A percentile compares a stretch with the other conserved stretches of the same genome.
Conservation (phyloP, 2,329 filamentous ascomycete genomes). For the Scleromitrula shiraiana region DNA sequence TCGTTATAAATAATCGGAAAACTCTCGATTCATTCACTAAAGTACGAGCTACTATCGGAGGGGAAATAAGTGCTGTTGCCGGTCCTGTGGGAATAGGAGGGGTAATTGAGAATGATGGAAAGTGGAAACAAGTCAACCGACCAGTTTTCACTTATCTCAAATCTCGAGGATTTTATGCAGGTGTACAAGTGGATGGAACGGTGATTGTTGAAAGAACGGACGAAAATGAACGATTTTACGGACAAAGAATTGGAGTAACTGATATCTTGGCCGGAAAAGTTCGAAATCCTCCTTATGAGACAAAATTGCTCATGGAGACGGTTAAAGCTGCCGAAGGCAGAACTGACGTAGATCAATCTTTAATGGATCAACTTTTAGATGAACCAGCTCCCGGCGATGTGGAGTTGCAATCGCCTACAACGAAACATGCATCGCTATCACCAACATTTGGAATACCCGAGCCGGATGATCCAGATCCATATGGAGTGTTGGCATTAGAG, state of each 20-base stretch:
- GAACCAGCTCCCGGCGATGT: constrained; percentile 72
- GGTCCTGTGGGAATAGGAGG: constrained; percentile 61
- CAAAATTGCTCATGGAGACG: constrained; percentile 53
- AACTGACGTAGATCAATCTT: constrained; percentile 58
- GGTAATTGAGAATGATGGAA: constrained; percentile 27
- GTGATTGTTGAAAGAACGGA: constrained; percentile 79
- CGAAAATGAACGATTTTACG: constrained; percentile 83
- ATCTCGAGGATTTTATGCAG: constrained; percentile 80
- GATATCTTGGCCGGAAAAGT: constrained; percentile 46
- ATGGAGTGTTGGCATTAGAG: constrained; percentile 83
- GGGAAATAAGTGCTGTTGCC: constrained; percentile 67
- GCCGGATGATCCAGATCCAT: constrained; percentile 79
- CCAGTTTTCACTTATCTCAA: constrained; percentile 84
- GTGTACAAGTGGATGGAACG: constrained; percentile 79
- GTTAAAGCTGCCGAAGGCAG: constrained; percentile 84
- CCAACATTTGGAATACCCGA: constrained; percentile 70
- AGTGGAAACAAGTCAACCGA: constrained; percentile 47
- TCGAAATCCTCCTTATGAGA: constrained; percentile 27
- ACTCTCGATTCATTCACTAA: constrained; percentile 79
- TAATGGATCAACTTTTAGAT: constrained; percentile 56
- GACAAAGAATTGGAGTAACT: constrained; percentile 50
- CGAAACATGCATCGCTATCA: too few species aligned
- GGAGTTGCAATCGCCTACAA: constrained; percentile 39
- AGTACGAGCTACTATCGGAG: constrained; percentile 69
- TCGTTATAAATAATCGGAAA: constrained; percentile 80